These are phyloP conservation scores for Eryngium alpinum DNA, from an alignment of 140 eudicot species.

Conservation along the genomic window DNA sequence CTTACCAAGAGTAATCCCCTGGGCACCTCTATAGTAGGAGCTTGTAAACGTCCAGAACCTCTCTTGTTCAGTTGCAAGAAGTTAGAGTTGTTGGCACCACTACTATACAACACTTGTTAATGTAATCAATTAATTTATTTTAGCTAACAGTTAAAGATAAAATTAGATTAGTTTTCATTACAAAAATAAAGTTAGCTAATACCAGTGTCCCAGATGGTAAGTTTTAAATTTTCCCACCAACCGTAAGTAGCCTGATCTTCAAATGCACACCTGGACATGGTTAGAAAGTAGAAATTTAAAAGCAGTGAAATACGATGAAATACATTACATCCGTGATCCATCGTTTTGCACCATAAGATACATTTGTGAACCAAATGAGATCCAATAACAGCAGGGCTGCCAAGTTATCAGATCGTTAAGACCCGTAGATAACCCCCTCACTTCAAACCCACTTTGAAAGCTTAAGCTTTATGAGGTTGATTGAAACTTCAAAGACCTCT, in stretches of 20 bases:
- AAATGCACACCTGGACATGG: slow-evolving; percentile 60
- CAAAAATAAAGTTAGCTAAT: background rate
- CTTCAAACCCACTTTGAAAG: no score
- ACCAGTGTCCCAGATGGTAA: slow-evolving; percentile 80
- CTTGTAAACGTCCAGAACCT: slow-evolving; percentile 51
- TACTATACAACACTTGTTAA: background rate
- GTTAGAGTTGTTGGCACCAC: background rate
- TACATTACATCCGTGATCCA: no score
- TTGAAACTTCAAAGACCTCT: no score
- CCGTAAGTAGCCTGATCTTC: slow-evolving; percentile 51
- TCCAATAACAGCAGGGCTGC: no score
- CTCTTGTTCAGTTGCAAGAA: slow-evolving; percentile 53
- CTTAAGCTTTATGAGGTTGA: no score
- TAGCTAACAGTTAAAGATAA: background rate
- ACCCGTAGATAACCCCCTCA: no score
- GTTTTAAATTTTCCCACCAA: slow-evolving; percentile 62
- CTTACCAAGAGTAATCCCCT: slow-evolving; percentile 53
- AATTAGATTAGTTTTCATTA: background rate
- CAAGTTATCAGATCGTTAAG: no score
- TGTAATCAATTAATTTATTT: background rate
- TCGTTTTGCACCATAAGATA: no score
- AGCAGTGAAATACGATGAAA: background rate
- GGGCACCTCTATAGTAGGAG: slow-evolving; percentile 62
- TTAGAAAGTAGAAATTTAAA: slow-evolving; percentile 9
- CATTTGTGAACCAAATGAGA: no score